Base-by-base conservation (phyloP, 495 filamentous ascomycete genomes). In the Aspergillus funiculosus region DNA sequence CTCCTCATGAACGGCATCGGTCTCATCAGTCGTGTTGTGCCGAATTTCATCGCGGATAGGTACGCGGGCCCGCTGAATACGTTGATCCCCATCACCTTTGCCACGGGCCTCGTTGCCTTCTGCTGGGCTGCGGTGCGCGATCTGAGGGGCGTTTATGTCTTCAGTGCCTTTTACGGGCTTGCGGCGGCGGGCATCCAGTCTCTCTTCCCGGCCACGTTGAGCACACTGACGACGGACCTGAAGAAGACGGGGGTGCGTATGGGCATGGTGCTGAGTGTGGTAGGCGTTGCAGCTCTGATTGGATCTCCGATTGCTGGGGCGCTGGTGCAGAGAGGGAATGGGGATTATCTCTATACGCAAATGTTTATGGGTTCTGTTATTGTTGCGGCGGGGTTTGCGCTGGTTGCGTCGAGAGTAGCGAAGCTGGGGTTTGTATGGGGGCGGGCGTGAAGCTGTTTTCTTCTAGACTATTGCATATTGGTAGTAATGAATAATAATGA, bases 241-340 rank as follows among this genome's bases (percentile, higher is more conserved):
- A 73, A 75, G 20, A 88, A 86, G 60, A 71, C 74, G 15, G 85
- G 88, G 0, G 76, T 80, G 40, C 71, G 86, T 10, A 82, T 88
- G 73, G 89, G 87, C 5, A 89, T 92, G 85, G 74, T 82, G 19
- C 83, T 92, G 46, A 81, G 76, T n/a, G 78, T 89, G 29, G 75
- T 83, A 9, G 80, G 77, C 27, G 76, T 92, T 38, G 86, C 87
- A 0, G 75, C 75, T 17, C 64, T 92, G 20, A 86, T 82, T 20
- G 87, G 87, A 0, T 77, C 85, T 8, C 85, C 88, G 2, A 79
- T 94, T 47, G 84, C 80, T 0, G 88, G 87, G 0, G 76, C 73
- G 3, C 52, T 83, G 46, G 67, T 85, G 6, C 57, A 75, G 53
- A 53, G 55, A 3, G 66, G 63, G 27, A 61, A 67, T 19, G 78